These are phyloP conservation scores for Serendipita vermifera DNA, from an alignment of 768 basidiomycete species.

Conservation along the genomic window DNA sequence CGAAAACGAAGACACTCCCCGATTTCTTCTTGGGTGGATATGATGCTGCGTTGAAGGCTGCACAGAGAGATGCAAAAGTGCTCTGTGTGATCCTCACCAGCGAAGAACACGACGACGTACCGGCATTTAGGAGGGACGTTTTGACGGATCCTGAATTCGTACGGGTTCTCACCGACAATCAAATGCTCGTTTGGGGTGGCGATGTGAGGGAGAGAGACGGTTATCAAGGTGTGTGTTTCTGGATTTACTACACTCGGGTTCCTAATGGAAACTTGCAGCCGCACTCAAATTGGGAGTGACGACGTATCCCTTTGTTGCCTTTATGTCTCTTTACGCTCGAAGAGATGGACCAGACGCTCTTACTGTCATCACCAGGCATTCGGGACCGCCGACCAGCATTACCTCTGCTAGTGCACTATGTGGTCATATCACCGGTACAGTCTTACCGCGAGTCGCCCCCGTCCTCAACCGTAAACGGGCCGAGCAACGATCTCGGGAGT, in stretches of 20 bases:
- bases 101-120: conserved; percentile 80
- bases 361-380: conserved; percentile 76
- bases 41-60: conserved; percentile 58
- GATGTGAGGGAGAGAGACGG: conserved; percentile 75
- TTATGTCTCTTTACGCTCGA: conserved; percentile 71
- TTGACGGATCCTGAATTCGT: conserved; percentile 63
- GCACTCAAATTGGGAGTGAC: conserved; percentile 71
- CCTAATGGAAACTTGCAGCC: conserved; percentile 24
- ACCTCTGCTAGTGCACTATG: conserved; percentile 54
- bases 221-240: conserved; percentile 46
- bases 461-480: conserved; percentile 53
- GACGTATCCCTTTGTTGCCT: conserved; percentile 87
- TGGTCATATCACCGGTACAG: conserved; percentile 51
- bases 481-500: conserved; percentile 25
- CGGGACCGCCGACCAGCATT: conserved; percentile 43
- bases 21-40: conserved; percentile 74
- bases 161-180: conserved; percentile 52
- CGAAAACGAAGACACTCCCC: conserved; percentile 36
- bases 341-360: conserved; percentile 36
- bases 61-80: conserved; percentile 59
- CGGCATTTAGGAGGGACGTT: conserved; percentile 69
- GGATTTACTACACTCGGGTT: neutral
- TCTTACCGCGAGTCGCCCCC: conserved; percentile 70
- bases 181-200: conserved; percentile 82
- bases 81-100: conserved; percentile 75